These are phyloP conservation scores for Phytopythium cucurbitacearum DNA, from an alignment of 352 stramenopile species.

Conservation along the genomic window DNA sequence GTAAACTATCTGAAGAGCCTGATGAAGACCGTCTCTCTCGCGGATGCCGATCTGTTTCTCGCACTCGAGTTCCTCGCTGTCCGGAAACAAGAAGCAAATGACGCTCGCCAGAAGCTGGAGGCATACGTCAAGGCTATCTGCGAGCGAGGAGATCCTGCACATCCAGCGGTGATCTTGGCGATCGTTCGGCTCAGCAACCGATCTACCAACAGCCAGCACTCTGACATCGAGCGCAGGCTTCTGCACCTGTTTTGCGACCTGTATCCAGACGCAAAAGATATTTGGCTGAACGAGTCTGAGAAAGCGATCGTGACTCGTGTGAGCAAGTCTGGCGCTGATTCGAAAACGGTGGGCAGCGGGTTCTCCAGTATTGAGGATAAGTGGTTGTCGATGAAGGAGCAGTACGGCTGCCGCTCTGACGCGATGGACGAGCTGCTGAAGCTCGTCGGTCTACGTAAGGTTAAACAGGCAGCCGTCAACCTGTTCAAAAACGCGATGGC, in stretches of 20 bases:
- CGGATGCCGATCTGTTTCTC: conserved; percentile 44
- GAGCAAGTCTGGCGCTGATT: neutral
- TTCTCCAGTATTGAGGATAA: conserved; percentile 26
- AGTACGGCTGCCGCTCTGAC: conserved; percentile 39
- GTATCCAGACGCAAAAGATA: conserved; percentile 40
- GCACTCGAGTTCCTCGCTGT: conserved; percentile 54
- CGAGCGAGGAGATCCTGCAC: conserved; percentile 13
- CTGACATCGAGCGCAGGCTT: conserved; percentile 26
- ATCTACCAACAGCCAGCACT: conserved; percentile 8
- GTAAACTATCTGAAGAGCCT: conserved; percentile 46
- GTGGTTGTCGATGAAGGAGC: conserved; percentile 60
- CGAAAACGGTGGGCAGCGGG: neutral
- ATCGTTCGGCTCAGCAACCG: conserved; percentile 34
- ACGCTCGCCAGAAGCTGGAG: conserved; percentile 25
- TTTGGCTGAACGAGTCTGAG: conserved; percentile 41
- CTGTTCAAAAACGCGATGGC: conserved; percentile 75
- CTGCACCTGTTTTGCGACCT: conserved; percentile 42
- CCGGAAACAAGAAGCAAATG: conserved; percentile 25
- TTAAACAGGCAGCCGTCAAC: conserved; percentile 72
- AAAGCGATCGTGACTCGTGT: conserved; percentile 6
- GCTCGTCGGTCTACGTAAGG: conserved; percentile 75
- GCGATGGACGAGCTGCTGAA: conserved; percentile 83
- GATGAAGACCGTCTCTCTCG: conserved; percentile 34
- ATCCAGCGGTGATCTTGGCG: conserved; percentile 56
- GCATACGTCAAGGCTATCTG: conserved; percentile 28